Evolutionary conservation across 1,284 basidiomycete species (phyloP), one percentile per base, ranked within the genome.

Genomic region (Mycena citricolor): DNA sequence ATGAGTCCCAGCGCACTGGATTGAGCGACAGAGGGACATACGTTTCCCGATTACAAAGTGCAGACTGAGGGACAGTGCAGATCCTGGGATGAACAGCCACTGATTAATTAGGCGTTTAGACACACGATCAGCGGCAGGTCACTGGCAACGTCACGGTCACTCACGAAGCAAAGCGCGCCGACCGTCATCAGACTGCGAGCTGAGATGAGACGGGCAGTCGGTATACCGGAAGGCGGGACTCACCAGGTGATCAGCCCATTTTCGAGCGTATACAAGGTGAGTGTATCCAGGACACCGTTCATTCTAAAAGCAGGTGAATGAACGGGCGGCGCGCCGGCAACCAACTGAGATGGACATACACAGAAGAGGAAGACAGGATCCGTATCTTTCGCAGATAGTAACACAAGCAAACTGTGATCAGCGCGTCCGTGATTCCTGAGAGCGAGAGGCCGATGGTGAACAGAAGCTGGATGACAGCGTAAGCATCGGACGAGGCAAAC

Each of bases 181-280:
- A 69, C 49, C 26, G 67, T 57, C 3, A 56, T 55, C 29, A 69
- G 43, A 48, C 74, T 76, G 49, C 19, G 32, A 16, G 20, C 2
- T 12, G 24, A 34, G 19, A 31, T 35, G 30, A 39, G 12, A 28
- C 29, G n/a, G n/a, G n/a, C n/a, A n/a, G n/a, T n/a, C n/a, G n/a
- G n/a, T n/a, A n/a, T n/a, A n/a, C n/a, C n/a, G n/a, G n/a, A n/a
- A 26, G 3, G 3, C 40, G 61, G 39, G 44, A 74, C 50, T 19
- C 21, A 52, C 75, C 65, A 69, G 8, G 76, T 79, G 7, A 79
- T 49, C 3, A 67, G 55, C 4, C 76, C 77, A 4, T 71, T 79
- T 48, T 80, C 76, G 10, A 80, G 57, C 0, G 77, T 73, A 42
- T 79, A 79, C 3, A 78, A 44, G 35, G 74, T 77, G 36, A 79